These are phyloP conservation scores for Magnusiomyces paraingens DNA, from an alignment of 1,139 yeast genomes.

Conservation along the genomic window DNA sequence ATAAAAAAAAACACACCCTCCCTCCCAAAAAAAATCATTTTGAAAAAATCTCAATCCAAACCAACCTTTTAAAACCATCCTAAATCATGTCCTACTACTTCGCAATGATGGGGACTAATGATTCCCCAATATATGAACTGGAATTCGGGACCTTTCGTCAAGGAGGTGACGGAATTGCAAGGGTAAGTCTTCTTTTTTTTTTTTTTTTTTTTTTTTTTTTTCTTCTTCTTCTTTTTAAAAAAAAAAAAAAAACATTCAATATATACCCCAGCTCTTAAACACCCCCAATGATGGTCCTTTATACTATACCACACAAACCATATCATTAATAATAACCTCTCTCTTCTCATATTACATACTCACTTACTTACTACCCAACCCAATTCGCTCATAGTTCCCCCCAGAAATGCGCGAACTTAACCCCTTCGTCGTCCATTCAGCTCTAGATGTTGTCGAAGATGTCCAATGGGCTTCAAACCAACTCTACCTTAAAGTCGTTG, in stretches of 20 bases:
- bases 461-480: slow-evolving; percentile 69
- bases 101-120: slow-evolving; percentile 81
- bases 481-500: slow-evolving; percentile 69
- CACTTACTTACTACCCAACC: too few relatives aligned
- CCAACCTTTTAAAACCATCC: not conserved
- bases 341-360: too few relatives aligned
- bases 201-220: not conserved
- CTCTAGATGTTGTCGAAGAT: slow-evolving; percentile 85
- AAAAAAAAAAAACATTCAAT: not conserved
- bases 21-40: not conserved
- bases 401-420: slow-evolving; percentile 68
- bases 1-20: too few relatives aligned
- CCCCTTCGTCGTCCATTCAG: slow-evolving; percentile 83
- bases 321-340: too few relatives aligned
- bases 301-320: too few relatives aligned
- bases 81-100: slow-evolving; percentile 65
- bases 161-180: slow-evolving; percentile 55
- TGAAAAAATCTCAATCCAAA: not conserved
- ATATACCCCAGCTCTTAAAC: too few relatives aligned
- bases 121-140: slow-evolving; percentile 79
- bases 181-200: slow-evolving; percentile 20
- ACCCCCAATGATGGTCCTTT: too few relatives aligned
- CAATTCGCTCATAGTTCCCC: too few relatives aligned
- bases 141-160: slow-evolving; percentile 75
- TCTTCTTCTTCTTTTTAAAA: not conserved